phyloP scores from a whole-genome alignment of 164 flowering plant species.

The Vitis labrusca region DNA sequence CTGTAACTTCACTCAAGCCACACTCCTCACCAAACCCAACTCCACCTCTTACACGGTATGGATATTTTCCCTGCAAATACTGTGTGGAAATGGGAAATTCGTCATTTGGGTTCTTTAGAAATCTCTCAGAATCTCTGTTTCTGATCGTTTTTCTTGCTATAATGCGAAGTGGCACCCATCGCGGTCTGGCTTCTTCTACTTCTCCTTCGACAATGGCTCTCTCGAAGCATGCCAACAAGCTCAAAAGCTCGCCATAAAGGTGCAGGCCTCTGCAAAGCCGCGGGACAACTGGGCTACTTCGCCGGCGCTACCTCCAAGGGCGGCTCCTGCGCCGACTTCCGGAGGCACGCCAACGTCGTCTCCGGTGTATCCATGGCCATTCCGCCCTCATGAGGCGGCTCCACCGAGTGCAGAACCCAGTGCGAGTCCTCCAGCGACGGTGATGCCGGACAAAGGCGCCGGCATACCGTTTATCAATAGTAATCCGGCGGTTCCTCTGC shows the following conservation, averaged over 20 bases:
- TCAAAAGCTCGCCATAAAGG: conserved; percentile 63
- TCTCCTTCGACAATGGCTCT: conserved; percentile 75
- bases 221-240: conserved; percentile 43
- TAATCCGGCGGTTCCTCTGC: conserved; percentile 91
- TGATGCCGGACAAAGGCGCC: conserved; percentile 46
- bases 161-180: conserved; percentile 73
- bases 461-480: conserved; percentile 82
- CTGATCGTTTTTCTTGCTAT: neutral
- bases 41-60: conserved; percentile 66
- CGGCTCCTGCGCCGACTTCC: conserved; percentile 46
- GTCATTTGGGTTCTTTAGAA: conserved; percentile 6
- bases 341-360: conserved; percentile 61
- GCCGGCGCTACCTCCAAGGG: conserved; percentile 32
- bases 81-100: neutral
- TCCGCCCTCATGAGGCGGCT: conserved; percentile 37
- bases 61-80: neutral
- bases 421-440: conserved; percentile 25
- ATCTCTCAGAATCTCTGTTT: neutral
- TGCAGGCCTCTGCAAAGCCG: conserved; percentile 8
- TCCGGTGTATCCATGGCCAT: conserved; percentile 60
- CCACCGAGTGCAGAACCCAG: conserved; percentile 40
- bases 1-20: conserved; percentile 86
- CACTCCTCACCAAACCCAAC: conserved; percentile 59
- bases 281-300: conserved; percentile 10
- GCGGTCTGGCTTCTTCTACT: conserved; percentile 78